phyloP scores from a whole-genome alignment of 305 asterid genomes.

The Fraxinus angustifolia region DNA sequence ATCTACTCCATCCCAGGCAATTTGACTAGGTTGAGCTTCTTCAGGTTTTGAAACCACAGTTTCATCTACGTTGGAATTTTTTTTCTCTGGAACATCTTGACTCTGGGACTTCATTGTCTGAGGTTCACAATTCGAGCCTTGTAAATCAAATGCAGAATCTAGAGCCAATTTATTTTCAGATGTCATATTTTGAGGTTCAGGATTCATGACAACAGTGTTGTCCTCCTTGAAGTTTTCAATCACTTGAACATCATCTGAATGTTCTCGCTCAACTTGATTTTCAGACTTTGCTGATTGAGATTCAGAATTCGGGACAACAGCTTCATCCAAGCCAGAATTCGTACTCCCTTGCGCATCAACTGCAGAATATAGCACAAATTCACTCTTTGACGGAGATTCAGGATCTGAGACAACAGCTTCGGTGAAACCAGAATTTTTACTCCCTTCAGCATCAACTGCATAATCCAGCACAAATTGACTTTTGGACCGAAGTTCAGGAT shows the following conservation, averaged over 20 bases:
- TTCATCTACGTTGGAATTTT: not conserved
- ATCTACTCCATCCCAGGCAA: constrained; percentile 16
- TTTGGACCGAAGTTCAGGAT: constrained; percentile 1
- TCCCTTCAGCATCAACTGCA: constrained; percentile 22
- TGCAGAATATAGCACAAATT: not conserved
- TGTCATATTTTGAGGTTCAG: not conserved
- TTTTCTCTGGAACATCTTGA: constrained; percentile 14
- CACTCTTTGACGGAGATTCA: not conserved
- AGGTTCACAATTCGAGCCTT: constrained; percentile 17
- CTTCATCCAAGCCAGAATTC: constrained; percentile 2
- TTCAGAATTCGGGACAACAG: constrained; percentile 2
- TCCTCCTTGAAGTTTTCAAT: not conserved
- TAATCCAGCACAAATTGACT: not conserved
- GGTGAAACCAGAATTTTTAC: not conserved
- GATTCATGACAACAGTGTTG: not conserved
- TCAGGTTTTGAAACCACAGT: not conserved
- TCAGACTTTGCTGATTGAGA: constrained; percentile 7
- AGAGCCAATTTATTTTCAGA: not conserved
- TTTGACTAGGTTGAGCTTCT: constrained; percentile 7
- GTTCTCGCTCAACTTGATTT: constrained; percentile 1
- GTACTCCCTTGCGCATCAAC: constrained; percentile 3
- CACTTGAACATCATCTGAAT: not conserved
- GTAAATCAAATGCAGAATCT: constrained; percentile 17
- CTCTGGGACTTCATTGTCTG: constrained; percentile 15
- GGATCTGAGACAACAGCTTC: constrained; percentile 7